phyloP scores from a whole-genome alignment of 2,329 filamentous ascomycete species.

The Bipolaris oryzae region DNA sequence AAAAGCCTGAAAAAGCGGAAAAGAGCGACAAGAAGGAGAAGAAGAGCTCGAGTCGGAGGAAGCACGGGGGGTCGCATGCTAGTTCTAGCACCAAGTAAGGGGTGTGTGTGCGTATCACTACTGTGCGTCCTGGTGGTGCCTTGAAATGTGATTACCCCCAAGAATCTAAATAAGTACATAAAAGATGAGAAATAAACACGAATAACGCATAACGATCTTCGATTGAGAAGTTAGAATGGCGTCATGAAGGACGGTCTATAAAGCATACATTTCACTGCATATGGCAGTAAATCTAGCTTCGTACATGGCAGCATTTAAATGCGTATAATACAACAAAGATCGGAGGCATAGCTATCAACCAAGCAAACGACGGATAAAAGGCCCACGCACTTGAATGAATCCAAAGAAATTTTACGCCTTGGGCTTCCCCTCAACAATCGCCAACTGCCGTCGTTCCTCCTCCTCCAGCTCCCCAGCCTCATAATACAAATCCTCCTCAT shows the following conservation, averaged over 20 bases:
- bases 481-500: conserved; percentile 44
- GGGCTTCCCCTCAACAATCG: conserved; percentile 9
- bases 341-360: conserved; percentile 19
- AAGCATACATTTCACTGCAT: no score
- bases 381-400: not conserved
- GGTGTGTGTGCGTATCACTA: not conserved
- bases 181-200: no score
- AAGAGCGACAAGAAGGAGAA: conserved; percentile 12
- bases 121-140: no score
- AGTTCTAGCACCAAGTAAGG: conserved; percentile 14
- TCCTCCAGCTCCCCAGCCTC: conserved; percentile 36
- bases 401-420: conserved; percentile 13
- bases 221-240: no score
- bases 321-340: conserved; percentile 19
- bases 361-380: not conserved
- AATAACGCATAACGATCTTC: no score
- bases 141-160: no score
- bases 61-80: conserved; percentile 15
- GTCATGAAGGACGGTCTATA: no score
- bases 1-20: not conserved
- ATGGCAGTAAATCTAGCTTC: no score
- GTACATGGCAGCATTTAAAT: no score
- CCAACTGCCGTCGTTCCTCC: conserved; percentile 27
- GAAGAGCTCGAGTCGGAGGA: conserved; percentile 16
- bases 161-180: no score